Percentiles rank a stretch among this genome's conserved stretches.
Conservation (phyloP, 164 flowering plant genomes). For the Brasenia schreberi region DNA sequence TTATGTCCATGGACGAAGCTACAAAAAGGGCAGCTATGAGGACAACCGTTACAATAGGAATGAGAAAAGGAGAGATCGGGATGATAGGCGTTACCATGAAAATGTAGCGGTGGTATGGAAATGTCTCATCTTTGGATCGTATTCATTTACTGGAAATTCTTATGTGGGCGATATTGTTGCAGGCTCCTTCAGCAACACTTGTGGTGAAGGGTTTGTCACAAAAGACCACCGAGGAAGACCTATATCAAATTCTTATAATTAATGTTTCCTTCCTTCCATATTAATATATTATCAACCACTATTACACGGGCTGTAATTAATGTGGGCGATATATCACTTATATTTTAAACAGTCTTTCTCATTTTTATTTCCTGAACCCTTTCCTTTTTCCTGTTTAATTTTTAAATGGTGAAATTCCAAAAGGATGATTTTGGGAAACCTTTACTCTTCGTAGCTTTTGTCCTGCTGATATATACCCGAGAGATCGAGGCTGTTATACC, state of each 20-base stretch:
- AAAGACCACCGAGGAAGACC: constrained; percentile 91
- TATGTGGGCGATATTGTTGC: constrained; percentile 2
- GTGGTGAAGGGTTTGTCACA: constrained; percentile 96
- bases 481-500: too few species aligned
- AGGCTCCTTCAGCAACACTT: constrained; percentile 95
- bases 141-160: neutral
- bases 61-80: constrained; percentile 68
- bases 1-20: constrained; percentile 64
- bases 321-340: too few species aligned
- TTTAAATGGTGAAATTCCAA: too few species aligned
- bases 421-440: too few species aligned
- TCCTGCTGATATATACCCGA: too few species aligned
- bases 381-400: neutral
- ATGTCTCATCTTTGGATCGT: neutral
- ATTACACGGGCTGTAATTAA: too few species aligned
- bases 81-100: constrained; percentile 60
- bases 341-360: neutral
- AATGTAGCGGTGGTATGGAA: constrained; percentile 56
- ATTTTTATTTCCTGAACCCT: constrained; percentile 1
- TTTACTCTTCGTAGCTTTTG: too few species aligned
- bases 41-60: constrained; percentile 57
- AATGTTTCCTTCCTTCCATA: too few species aligned
- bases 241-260: constrained; percentile 77
- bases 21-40: constrained; percentile 84
- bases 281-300: too few species aligned